Evolutionary conservation across 2,329 filamentous ascomycete genomes (phyloP).

Genomic region (Keithomyces neogunnii): DNA sequence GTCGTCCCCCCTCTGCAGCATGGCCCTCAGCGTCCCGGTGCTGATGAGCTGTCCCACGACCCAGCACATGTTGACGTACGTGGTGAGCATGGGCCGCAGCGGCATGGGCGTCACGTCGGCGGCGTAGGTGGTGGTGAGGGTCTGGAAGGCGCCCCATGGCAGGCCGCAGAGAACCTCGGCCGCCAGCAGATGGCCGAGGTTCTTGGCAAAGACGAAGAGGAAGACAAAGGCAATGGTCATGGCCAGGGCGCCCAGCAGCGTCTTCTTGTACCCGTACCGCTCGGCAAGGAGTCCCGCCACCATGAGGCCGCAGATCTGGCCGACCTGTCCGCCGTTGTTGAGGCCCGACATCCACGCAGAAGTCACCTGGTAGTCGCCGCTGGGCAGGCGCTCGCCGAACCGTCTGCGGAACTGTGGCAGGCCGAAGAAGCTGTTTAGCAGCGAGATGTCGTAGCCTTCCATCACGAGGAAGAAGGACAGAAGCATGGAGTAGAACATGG

Average conservation of each 20-base stretch:
- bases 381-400: slow-evolving; percentile 26
- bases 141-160: slow-evolving; percentile 39
- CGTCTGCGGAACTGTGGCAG: slow-evolving; percentile 29
- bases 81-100: slow-evolving; percentile 39
- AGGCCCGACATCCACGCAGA: slow-evolving; percentile 45
- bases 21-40: slow-evolving; percentile 31
- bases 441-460: slow-evolving; percentile 31
- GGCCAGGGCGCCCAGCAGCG: slow-evolving; percentile 33
- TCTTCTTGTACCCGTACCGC: slow-evolving; percentile 36
- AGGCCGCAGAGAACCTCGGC: slow-evolving; percentile 39
- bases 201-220: slow-evolving; percentile 37
- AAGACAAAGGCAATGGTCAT: slow-evolving; percentile 36
- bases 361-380: slow-evolving; percentile 36
- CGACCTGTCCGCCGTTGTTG: slow-evolving; percentile 37
- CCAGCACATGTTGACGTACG: slow-evolving; percentile 42
- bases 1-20: slow-evolving; percentile 27
- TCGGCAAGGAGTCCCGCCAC: slow-evolving; percentile 40
- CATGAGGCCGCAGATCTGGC: slow-evolving; percentile 42
- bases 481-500: slow-evolving; percentile 27
- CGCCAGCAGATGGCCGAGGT: slow-evolving; percentile 30
- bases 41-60: slow-evolving; percentile 39
- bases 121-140: slow-evolving; percentile 38
- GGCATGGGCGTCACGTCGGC: slow-evolving; percentile 36
- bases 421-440: slow-evolving; percentile 32
- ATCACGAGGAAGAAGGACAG: slow-evolving; percentile 29